Conservation (phyloP, 2,329 filamentous ascomycete species). For the Pseudogymnoascus sp. region DNA sequence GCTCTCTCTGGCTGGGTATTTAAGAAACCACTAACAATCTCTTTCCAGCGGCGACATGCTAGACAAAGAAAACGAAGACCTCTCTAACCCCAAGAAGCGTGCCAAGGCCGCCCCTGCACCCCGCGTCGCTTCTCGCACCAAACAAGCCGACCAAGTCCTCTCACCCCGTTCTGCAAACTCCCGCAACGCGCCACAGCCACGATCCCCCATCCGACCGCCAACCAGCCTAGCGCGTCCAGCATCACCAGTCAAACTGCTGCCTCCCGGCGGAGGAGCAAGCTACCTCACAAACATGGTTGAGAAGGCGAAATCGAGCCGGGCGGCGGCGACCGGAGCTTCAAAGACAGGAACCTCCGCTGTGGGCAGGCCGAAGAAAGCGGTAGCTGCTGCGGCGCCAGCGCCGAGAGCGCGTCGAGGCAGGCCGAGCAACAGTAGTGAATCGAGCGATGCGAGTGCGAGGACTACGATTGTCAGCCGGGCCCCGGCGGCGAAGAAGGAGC, state of each 20-base stretch:
- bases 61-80: slow-evolving; percentile 71
- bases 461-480: slow-evolving; percentile 46
- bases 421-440: slow-evolving; percentile 55
- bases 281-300: slow-evolving; percentile 54
- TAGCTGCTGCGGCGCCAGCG: slow-evolving; percentile 35
- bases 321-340: slow-evolving; percentile 35
- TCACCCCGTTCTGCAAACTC: slow-evolving; percentile 82
- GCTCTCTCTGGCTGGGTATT: slow-evolving; percentile 18
- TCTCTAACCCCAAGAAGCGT: slow-evolving; percentile 66
- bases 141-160: slow-evolving; percentile 55
- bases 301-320: slow-evolving; percentile 51
- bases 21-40: slow-evolving; percentile 21
- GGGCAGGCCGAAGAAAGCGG: slow-evolving; percentile 25
- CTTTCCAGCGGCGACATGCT: slow-evolving; percentile 54
- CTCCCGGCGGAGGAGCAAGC: slow-evolving; percentile 36
- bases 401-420: slow-evolving; percentile 45
- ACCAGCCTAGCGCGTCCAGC: slow-evolving; percentile 50
- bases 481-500: slow-evolving; percentile 34
- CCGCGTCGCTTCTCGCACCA: slow-evolving; percentile 37
- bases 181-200: slow-evolving; percentile 36
- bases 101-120: slow-evolving; percentile 31
- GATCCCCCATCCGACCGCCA: slow-evolving; percentile 30
- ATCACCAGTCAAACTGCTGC: slow-evolving; percentile 54
- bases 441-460: slow-evolving; percentile 55
- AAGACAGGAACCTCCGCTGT: slow-evolving; percentile 17